phyloP scores from a whole-genome alignment of 148 eudicot genomes.

The Diospyros kaki region DNA sequence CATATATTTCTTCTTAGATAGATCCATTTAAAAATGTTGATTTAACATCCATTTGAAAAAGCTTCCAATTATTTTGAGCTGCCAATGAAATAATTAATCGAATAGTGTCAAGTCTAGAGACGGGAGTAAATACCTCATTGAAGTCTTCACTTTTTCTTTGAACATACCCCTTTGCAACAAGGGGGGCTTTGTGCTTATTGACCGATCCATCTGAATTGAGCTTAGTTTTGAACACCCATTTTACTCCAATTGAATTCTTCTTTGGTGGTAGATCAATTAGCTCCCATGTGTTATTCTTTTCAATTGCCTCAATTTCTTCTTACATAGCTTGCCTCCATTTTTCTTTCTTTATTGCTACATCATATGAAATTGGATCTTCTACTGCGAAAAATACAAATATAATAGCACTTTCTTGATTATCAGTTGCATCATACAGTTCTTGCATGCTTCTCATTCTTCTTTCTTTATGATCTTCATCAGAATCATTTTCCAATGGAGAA shows the following conservation, averaged over 20 bases:
- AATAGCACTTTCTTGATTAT: not conserved
- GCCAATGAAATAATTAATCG: too few relatives aligned
- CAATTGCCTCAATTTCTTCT: not conserved
- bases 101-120: not conserved
- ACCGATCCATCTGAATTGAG: not conserved
- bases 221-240: not conserved
- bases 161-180: conserved; percentile 12
- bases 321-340: not conserved
- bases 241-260: not conserved
- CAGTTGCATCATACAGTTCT: not conserved
- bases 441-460: not conserved
- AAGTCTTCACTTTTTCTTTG: not conserved
- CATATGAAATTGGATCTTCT: not conserved
- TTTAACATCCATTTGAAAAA: too few relatives aligned
- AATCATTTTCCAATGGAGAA: too few relatives aligned
- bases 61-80: too few relatives aligned
- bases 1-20: too few relatives aligned
- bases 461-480: not conserved
- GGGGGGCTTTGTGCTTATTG: conserved; percentile 15
- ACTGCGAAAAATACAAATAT: not conserved
- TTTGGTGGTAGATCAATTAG: not conserved
- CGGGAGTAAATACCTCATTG: conserved; percentile 12
- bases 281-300: not conserved
- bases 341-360: not conserved
- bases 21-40: too few relatives aligned